Conservation (phyloP, 1,284 basidiomycete genomes). For the Bondarzewia mesenterica region DNA sequence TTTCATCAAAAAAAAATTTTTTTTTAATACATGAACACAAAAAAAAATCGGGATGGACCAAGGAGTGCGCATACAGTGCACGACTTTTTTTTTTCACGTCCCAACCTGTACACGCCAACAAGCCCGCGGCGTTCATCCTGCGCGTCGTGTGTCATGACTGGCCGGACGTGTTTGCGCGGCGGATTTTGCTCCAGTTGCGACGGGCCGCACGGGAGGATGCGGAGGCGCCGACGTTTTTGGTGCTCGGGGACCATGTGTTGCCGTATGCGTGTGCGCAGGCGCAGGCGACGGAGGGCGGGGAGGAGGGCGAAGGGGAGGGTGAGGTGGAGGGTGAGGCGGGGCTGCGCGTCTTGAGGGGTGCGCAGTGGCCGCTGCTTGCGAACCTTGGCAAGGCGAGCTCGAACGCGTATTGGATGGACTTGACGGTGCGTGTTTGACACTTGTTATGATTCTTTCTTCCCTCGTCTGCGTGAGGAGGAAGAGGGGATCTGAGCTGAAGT, state of each 20-base stretch:
- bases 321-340: constrained; percentile 9
- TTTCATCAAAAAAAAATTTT: too few relatives aligned
- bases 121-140: constrained; percentile 54
- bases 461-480: too few relatives aligned
- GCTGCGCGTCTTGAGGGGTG: constrained; percentile 37
- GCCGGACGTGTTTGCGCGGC: constrained; percentile 47
- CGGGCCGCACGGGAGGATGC: constrained; percentile 16
- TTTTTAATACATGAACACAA: too few relatives aligned
- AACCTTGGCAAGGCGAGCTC: constrained; percentile 67
- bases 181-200: constrained; percentile 29
- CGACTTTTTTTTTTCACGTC: constrained; percentile 72
- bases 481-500: too few relatives aligned
- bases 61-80: constrained; percentile 34
- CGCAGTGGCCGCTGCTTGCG: constrained; percentile 47
- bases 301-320: neutral
- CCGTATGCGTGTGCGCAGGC: constrained; percentile 46
- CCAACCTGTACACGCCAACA: constrained; percentile 32
- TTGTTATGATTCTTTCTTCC: neutral
- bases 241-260: constrained; percentile 63
- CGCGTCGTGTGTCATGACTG: constrained; percentile 70
- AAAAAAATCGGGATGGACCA: too few relatives aligned
- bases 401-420: constrained; percentile 65
- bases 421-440: constrained; percentile 38
- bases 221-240: constrained; percentile 39
- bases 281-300: neutral